phyloP scores from a whole-genome alignment of 2,329 filamentous ascomycete species.

The Epicoccum sorghinum region DNA sequence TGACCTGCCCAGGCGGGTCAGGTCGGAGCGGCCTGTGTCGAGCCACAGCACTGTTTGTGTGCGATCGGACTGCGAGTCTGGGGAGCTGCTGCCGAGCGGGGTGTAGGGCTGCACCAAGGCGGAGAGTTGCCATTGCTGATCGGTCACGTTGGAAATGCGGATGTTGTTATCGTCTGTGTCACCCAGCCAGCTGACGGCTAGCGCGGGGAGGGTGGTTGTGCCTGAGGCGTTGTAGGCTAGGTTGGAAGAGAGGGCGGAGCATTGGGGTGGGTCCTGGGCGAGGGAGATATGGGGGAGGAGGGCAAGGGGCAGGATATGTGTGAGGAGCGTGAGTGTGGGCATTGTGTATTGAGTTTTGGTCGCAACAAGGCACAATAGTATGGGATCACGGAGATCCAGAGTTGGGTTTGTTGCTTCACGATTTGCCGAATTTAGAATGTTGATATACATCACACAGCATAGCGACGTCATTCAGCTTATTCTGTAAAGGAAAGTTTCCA shows the following conservation, averaged over 20 bases:
- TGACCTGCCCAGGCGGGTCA: not conserved
- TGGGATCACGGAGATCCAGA: too few relatives aligned
- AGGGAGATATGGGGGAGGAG: not conserved
- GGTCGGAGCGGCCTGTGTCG: not conserved
- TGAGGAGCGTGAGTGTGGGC: not conserved
- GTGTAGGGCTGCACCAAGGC: not conserved
- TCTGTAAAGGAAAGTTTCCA: not conserved
- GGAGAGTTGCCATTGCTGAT: not conserved
- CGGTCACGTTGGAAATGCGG: not conserved
- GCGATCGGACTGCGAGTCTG: not conserved
- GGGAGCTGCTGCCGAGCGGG: too few relatives aligned
- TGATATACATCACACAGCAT: not conserved
- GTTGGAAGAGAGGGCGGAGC: not conserved
- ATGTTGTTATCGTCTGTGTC: not conserved
- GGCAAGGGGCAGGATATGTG: not conserved
- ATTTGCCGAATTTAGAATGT: too few relatives aligned
- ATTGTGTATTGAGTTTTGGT: not conserved
- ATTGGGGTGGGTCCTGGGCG: not conserved
- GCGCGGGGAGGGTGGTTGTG: not conserved
- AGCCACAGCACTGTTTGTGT: constrained; percentile 4
- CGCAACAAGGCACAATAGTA: too few relatives aligned
- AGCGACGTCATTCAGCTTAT: not conserved
- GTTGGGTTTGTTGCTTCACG: too few relatives aligned
- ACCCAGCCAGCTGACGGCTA: not conserved
- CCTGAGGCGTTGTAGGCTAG: constrained; percentile 1